Base-by-base conservation (phyloP, 2,329 filamentous ascomycete species). In the Juglanconis oblonga region DNA sequence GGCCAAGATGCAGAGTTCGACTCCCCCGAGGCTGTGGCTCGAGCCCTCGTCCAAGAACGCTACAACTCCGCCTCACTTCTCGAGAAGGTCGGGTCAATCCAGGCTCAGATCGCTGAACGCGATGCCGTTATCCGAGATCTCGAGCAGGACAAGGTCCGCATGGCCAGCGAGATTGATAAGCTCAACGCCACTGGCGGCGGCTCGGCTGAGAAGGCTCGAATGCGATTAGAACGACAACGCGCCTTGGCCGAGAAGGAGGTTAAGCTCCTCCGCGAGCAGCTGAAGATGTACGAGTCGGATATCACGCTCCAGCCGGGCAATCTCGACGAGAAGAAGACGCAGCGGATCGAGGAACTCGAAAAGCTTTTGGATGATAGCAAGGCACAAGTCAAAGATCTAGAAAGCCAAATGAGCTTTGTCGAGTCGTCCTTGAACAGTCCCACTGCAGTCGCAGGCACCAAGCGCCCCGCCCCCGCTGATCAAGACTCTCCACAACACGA, bases 181-280 rank as follows among this genome's bases (percentile, higher is more conserved):
- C 74, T 89, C 11, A 90, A 87, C 68, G 74, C 77, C 3, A 74
- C 77, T 1, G 76, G 76, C 33, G 78, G 79, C 5, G 69, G 75
- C 1, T 81, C 77, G 24, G 78, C 80, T 14, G 89, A 91, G 68
- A 89, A 92, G 74, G 82, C 84, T 1, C 87, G 87, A 48, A 78
- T 89, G 56, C 85, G 95, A 36, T 77, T 97, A 0, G 94, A 99
- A 68, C 84, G 95, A 61, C 94, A 98, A 71, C 90, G 91, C 60
- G 85, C 83, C 1, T 82, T 99, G 7, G 92, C 93, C 0, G 82
- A 92, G 31, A 97, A 97, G 70, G 96, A 99, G 72, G 91, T 95
- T 0, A 93, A 97, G 66, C 97, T 96, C 71, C 82, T 99, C 6
- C 90, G 95, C 29, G 94, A 92, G 0, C 95, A 99, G 73, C 82